Evolutionary conservation across 805 yeast species (phyloP).

Genomic region (Zygosaccharomyces bisporus): DNA sequence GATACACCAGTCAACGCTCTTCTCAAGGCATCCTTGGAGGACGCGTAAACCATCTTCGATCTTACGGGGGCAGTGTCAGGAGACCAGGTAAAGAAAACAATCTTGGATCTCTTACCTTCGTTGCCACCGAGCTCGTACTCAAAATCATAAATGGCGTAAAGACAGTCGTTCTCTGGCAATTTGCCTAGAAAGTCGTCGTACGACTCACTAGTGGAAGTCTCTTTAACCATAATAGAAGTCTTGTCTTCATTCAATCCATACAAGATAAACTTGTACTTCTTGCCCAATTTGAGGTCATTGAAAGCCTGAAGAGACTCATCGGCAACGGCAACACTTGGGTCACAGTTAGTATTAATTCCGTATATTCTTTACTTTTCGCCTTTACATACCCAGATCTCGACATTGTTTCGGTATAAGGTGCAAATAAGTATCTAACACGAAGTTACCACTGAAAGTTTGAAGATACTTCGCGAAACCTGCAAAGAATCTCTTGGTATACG

Average conservation of each 20-base stretch:
- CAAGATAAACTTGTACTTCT: constrained; percentile 78
- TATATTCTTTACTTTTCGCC: background rate
- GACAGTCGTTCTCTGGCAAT: constrained; percentile 93
- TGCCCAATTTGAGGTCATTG: constrained; percentile 93
- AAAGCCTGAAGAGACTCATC: constrained; percentile 92
- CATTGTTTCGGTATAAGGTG: constrained; percentile 20
- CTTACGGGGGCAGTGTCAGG: constrained; percentile 97
- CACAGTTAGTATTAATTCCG: background rate
- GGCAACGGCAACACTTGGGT: constrained; percentile 67
- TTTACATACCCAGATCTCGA: constrained; percentile 38
- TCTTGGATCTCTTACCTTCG: constrained; percentile 89
- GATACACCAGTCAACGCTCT: constrained; percentile 95
- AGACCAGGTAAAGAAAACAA: constrained; percentile 81
- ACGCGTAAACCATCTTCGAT: constrained; percentile 96
- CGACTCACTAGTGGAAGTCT: constrained; percentile 67
- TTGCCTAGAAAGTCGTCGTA: constrained; percentile 85
- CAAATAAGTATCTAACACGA: constrained; percentile 1
- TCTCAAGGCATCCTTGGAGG: constrained; percentile 97
- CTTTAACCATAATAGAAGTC: constrained; percentile 87
- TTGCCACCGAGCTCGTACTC: constrained; percentile 86
- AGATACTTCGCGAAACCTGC: background rate
- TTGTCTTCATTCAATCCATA: constrained; percentile 77
- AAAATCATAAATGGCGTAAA: constrained; percentile 95
- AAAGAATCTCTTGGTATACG: constrained; percentile 3
- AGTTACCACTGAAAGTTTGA: constrained; percentile 1